phyloP scores from a whole-genome alignment of 768 basidiomycete species.

The Podaxis mareebaensis region DNA sequence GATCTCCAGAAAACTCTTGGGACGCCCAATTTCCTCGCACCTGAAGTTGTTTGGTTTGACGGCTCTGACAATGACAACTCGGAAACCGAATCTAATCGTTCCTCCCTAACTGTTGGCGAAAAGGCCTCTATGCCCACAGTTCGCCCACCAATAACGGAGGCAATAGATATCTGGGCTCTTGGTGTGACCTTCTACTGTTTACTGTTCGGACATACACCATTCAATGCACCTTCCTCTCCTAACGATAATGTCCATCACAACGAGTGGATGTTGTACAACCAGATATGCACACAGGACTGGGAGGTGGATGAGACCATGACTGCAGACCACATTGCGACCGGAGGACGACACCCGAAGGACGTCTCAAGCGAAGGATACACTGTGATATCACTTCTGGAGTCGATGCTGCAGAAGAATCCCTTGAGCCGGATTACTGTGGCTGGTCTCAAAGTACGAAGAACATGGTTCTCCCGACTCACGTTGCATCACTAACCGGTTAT shows the following conservation, averaged over 20 bases:
- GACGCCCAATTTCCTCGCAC: slow-evolving; percentile 46
- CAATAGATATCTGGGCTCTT: slow-evolving; percentile 48
- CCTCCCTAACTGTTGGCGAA: slow-evolving; percentile 19
- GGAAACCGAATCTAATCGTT: slow-evolving; percentile 7
- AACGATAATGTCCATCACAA: slow-evolving; percentile 37
- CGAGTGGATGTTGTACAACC: slow-evolving; percentile 40
- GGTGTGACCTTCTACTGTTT: slow-evolving; percentile 49
- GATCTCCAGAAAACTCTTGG: slow-evolving; percentile 42
- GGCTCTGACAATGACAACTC: slow-evolving; percentile 28
- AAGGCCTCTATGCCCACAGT: slow-evolving; percentile 22
- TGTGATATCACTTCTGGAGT: slow-evolving; percentile 36
- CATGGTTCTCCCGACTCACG: neutral
- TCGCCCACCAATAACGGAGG: slow-evolving; percentile 44
- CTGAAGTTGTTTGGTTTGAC: slow-evolving; percentile 45
- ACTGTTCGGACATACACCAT: slow-evolving; percentile 46
- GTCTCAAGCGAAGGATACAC: slow-evolving; percentile 28
- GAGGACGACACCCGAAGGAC: slow-evolving; percentile 34
- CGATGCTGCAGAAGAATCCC: slow-evolving; percentile 44
- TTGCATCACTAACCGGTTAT: neutral
- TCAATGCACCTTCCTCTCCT: slow-evolving; percentile 33
- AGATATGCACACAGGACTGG: slow-evolving; percentile 45
- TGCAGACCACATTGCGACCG: slow-evolving; percentile 33
- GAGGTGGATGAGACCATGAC: slow-evolving; percentile 38
- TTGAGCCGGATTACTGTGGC: slow-evolving; percentile 29
- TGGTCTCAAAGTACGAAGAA: slow-evolving; percentile 33